A percentile compares a stretch with the other conserved stretches of the same genome.
These are phyloP conservation scores for Citrus australasica DNA, from an alignment of 345 rosid genomes.

Conservation along the genomic window DNA sequence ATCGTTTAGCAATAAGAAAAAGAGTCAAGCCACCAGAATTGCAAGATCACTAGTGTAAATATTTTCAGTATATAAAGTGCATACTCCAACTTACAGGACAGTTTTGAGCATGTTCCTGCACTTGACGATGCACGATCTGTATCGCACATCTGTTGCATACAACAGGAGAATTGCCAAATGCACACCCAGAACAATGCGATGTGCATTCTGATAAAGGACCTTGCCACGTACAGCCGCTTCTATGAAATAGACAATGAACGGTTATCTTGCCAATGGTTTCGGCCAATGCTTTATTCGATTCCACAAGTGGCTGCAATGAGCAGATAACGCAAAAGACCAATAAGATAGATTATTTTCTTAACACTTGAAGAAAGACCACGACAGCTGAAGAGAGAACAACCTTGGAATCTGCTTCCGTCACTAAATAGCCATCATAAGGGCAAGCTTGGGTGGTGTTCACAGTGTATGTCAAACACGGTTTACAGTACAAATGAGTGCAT, in stretches of 20 bases:
- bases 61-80: background rate
- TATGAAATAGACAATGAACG: conserved; percentile 64
- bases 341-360: background rate
- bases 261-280: conserved; percentile 59
- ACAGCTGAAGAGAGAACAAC: conserved; percentile 36
- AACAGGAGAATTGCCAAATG: conserved; percentile 69
- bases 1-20: conserved; percentile 1
- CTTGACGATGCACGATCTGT: conserved; percentile 63
- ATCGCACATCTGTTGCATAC: conserved; percentile 64
- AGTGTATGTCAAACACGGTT: conserved; percentile 59
- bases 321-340: conserved; percentile 9
- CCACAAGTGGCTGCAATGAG: conserved; percentile 59
- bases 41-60: background rate
- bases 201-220: conserved; percentile 64
- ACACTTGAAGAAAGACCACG: background rate
- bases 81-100: conserved; percentile 60
- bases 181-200: conserved; percentile 68
- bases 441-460: conserved; percentile 70
- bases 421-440: conserved; percentile 79
- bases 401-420: conserved; percentile 83
- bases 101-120: conserved; percentile 70
- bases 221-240: conserved; percentile 88
- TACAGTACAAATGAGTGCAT: conserved; percentile 81
- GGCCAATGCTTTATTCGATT: conserved; percentile 58
- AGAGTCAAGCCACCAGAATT: conserved; percentile 4